Evolutionary conservation across 2,329 filamentous ascomycete genomes (phyloP), one percentile per base, ranked within the genome.

Genomic region (Pyricularia pennisetigena): DNA sequence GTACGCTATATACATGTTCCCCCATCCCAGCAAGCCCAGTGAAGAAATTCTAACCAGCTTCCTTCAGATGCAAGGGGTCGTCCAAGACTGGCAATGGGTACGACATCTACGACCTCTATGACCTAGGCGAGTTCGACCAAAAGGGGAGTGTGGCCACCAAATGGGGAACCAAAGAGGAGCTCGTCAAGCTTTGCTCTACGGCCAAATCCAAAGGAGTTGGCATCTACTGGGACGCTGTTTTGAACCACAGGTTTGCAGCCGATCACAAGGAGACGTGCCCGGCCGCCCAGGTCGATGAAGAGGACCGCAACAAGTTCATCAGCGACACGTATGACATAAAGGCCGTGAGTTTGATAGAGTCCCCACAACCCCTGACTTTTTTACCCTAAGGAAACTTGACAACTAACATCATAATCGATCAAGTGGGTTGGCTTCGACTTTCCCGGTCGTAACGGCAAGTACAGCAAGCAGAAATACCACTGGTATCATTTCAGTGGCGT

Each of bases 221-320:
- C 0, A 75, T 91, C 0, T 87, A 90, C 72, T 92, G 88, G 86
- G 90, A 92, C 75, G 88, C 89, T 2, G 89, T 92, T 1, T 79
- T 92, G 35, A 92, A 92, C 73, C 90, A 92, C 76, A 91, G 90
- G 75, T 89, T 89, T n/a, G 89, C 85, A 3, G 90, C 88, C 20
- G 90, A 92, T 74, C 82, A 81, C 67, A 87, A 83, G 29, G 89
- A 92, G 74, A 83, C 83, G 68, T 89, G 86, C 68, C 78, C 79
- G 69, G 88, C 86, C 1, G 82, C 90, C 63, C 87, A 89, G 75
- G 89, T 92, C 28, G 84, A 92, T 73, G 75, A 79, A 0, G 75
- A 85, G 73, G 85, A 91, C 74, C 83, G 88, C 24, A 86, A 82
- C 41, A 81, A 85, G 70, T 82, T 85, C 32, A 79, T 85, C 9